Percentiles rank a stretch among this genome's conserved stretches.
phyloP scores from a whole-genome alignment of 148 eudicot species.

The Salicornia ramosissima region DNA sequence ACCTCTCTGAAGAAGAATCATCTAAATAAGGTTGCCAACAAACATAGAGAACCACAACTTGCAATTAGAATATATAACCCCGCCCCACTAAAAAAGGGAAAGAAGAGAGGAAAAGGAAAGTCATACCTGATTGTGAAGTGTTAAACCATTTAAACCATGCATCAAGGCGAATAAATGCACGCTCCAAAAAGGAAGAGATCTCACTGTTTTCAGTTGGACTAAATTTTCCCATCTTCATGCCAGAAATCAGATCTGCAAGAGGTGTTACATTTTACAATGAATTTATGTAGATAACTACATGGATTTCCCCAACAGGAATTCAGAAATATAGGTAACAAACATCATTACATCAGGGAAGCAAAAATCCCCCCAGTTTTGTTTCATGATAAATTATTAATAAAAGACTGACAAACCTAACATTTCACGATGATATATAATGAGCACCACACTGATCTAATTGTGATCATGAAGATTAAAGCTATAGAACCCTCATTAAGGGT shows the following conservation, averaged over 20 bases:
- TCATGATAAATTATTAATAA: not conserved
- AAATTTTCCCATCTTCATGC: constrained; percentile 54
- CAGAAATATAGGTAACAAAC: not conserved
- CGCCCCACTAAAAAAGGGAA: not conserved
- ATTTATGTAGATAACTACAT: not conserved
- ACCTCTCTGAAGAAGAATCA: not conserved
- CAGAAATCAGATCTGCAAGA: constrained; percentile 63
- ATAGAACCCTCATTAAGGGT: no score
- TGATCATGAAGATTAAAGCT: not conserved
- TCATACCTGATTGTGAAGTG: constrained; percentile 78
- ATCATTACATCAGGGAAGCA: not conserved
- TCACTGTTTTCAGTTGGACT: constrained; percentile 43
- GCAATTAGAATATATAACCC: not conserved
- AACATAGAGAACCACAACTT: not conserved
- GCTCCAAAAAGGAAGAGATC: constrained; percentile 63
- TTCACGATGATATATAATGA: not conserved
- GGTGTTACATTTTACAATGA: constrained; percentile 7
- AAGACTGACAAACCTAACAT: not conserved
- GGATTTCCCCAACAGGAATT: constrained; percentile 4
- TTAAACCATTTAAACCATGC: constrained; percentile 99
- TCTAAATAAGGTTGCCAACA: no score
- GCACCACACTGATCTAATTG: not conserved
- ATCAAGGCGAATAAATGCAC: constrained; percentile 76
- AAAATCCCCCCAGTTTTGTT: not conserved
- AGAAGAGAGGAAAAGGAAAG: not conserved